Conservation (phyloP, 2,329 filamentous ascomycete genomes). For the Zarea fungicola region DNA sequence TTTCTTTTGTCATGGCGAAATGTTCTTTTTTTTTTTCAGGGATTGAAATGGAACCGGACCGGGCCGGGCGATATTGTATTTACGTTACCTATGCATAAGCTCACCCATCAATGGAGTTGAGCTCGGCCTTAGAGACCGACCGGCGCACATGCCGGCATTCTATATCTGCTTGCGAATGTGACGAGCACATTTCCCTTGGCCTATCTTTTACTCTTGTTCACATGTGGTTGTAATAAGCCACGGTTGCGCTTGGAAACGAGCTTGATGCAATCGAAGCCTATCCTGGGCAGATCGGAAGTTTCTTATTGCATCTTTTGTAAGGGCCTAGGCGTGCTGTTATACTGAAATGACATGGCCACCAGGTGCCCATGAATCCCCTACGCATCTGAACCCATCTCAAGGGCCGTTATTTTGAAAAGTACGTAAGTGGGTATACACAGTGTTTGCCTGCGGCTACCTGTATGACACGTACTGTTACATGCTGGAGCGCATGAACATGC, state of each 20-base stretch:
- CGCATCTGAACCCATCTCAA: too few relatives aligned
- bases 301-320: too few relatives aligned
- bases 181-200: slow-evolving; percentile 23
- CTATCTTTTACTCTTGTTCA: slow-evolving; percentile 9
- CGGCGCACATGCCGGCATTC: slow-evolving; percentile 60
- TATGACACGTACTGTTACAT: too few relatives aligned
- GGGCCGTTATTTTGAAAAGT: too few relatives aligned
- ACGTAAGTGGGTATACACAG: too few relatives aligned
- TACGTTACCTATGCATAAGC: slow-evolving; percentile 45
- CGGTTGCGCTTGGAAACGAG: slow-evolving; percentile 2
- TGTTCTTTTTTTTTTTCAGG: slow-evolving; percentile 29
- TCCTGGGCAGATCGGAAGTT: too few relatives aligned
- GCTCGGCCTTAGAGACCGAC: slow-evolving; percentile 71
- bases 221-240: background rate
- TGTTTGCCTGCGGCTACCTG: too few relatives aligned
- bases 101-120: slow-evolving; percentile 50
- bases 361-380: too few relatives aligned
- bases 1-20: slow-evolving; percentile 39
- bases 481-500: too few relatives aligned
- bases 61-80: slow-evolving; percentile 34
- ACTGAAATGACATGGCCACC: too few relatives aligned
- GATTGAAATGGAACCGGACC: slow-evolving; percentile 21
- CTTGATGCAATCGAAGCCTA: too few relatives aligned
- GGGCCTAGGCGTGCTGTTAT: too few relatives aligned
- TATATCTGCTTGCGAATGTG: slow-evolving; percentile 34